Conservation (phyloP, 176 grass and related monocot species). For the Bromus sterilis region DNA sequence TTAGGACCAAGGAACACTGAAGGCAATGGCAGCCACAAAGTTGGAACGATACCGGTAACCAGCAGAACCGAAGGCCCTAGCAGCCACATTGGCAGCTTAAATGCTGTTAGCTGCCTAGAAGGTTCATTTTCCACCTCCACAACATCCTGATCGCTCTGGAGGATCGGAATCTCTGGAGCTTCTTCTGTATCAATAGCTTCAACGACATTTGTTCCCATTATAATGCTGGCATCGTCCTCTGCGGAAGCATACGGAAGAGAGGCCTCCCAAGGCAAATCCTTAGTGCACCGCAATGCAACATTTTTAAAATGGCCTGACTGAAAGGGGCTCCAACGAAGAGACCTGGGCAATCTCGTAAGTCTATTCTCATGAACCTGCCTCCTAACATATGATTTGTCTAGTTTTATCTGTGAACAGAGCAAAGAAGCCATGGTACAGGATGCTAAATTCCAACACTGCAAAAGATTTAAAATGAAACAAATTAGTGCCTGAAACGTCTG, state of each 20-base stretch:
- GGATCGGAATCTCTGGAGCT: slow-evolving; percentile 45
- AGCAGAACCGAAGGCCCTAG: slow-evolving; percentile 74
- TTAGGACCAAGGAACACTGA: slow-evolving; percentile 70
- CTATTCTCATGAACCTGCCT: slow-evolving; percentile 16
- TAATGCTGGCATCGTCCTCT: slow-evolving; percentile 41
- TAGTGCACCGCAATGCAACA: slow-evolving; percentile 32
- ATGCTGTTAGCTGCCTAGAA: neutral
- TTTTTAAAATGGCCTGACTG: neutral
- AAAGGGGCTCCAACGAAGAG: slow-evolving; percentile 19
- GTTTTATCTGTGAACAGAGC: slow-evolving; percentile 28
- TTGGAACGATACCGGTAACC: slow-evolving; percentile 74
- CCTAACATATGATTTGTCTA: slow-evolving; percentile 22
- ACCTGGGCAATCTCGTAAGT: slow-evolving; percentile 21
- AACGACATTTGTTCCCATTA: slow-evolving; percentile 45
- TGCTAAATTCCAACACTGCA: neutral
- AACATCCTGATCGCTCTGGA: slow-evolving; percentile 46
- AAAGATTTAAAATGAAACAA: neutral
- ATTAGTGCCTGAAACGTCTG: neutral
- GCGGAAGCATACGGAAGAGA: slow-evolving; percentile 53
- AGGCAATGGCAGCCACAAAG: slow-evolving; percentile 75
- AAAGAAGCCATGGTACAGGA: slow-evolving; percentile 45
- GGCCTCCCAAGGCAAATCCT: slow-evolving; percentile 56
- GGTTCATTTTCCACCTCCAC: slow-evolving; percentile 45
- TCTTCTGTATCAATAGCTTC: slow-evolving; percentile 71
- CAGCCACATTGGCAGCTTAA: slow-evolving; percentile 85